These are phyloP conservation scores for Rhynchospora breviuscula DNA, from an alignment of 176 grass and related monocot species.

Conservation along the genomic window DNA sequence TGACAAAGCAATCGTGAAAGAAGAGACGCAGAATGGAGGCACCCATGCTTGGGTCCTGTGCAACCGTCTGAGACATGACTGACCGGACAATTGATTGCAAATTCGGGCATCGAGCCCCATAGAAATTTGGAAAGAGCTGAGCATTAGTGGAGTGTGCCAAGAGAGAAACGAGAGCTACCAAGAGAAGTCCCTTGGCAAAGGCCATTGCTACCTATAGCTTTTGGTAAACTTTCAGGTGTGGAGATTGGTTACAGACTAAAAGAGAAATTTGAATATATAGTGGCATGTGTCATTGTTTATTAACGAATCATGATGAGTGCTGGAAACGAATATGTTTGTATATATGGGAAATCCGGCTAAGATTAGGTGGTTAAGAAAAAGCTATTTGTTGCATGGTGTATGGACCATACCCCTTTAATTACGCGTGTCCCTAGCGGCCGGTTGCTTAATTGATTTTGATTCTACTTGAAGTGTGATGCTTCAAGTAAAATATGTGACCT, in stretches of 20 bases:
- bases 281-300: slow-evolving; percentile 3
- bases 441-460: slow-evolving; percentile 15
- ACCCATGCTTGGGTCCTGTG: slow-evolving; percentile 43
- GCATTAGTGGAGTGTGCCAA: slow-evolving; percentile 19
- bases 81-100: slow-evolving; percentile 49
- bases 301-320: slow-evolving; percentile 4
- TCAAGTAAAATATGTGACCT: background rate
- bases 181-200: background rate
- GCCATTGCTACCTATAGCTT: background rate
- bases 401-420: slow-evolving; percentile 18
- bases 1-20: slow-evolving; percentile 98
- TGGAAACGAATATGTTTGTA: background rate
- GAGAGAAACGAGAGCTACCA: slow-evolving; percentile 18
- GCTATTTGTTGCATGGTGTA: background rate
- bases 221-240: background rate
- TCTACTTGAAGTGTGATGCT: slow-evolving; percentile 11
- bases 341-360: background rate
- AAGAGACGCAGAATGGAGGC: slow-evolving; percentile 86
- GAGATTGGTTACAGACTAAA: background rate
- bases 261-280: slow-evolving; percentile 14
- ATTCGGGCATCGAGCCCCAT: slow-evolving; percentile 38
- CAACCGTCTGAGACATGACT: slow-evolving; percentile 42
- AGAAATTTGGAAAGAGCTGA: slow-evolving; percentile 61
- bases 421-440: slow-evolving; percentile 4
- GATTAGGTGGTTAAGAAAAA: slow-evolving; percentile 27